These are phyloP conservation scores for Leishmania amazonensis DNA, from an alignment of 208 protist genomes.

Conservation along the genomic window DNA sequence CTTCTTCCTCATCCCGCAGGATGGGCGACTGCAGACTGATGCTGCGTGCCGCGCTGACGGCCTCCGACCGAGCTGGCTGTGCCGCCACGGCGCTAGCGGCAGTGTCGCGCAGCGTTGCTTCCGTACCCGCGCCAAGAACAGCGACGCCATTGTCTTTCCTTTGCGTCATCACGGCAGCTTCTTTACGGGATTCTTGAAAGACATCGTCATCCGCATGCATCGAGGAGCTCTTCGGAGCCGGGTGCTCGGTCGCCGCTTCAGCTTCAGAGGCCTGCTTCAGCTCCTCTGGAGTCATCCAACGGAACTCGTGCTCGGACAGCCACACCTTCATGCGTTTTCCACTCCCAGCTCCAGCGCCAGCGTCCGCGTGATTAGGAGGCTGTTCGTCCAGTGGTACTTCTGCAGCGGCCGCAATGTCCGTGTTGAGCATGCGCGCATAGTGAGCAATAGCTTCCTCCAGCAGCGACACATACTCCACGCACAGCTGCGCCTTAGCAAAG, in stretches of 20 bases:
- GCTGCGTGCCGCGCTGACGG: slow-evolving; percentile 21
- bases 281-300: slow-evolving; percentile 59
- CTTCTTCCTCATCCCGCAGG: slow-evolving; percentile 63
- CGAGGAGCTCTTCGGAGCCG: neutral
- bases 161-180: neutral
- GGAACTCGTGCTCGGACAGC: slow-evolving; percentile 51
- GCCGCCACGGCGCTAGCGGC: slow-evolving; percentile 19
- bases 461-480: slow-evolving; percentile 63
- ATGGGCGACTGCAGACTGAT: slow-evolving; percentile 57
- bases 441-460: slow-evolving; percentile 53
- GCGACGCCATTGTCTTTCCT: neutral
- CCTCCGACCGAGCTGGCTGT: slow-evolving; percentile 18
- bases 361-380: neutral
- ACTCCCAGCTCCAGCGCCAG: neutral
- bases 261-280: slow-evolving; percentile 26
- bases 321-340: slow-evolving; percentile 45
- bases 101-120: neutral
- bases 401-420: slow-evolving; percentile 1
- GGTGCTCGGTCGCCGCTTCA: neutral
- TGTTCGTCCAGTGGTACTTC: slow-evolving; percentile 17
- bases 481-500: slow-evolving; percentile 69
- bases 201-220: slow-evolving; percentile 12
- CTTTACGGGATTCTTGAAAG: neutral
- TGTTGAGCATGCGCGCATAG: slow-evolving; percentile 47
- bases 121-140: neutral